Conservation (phyloP, 2,329 filamentous ascomycete genomes). For the Penicillium sp. region DNA sequence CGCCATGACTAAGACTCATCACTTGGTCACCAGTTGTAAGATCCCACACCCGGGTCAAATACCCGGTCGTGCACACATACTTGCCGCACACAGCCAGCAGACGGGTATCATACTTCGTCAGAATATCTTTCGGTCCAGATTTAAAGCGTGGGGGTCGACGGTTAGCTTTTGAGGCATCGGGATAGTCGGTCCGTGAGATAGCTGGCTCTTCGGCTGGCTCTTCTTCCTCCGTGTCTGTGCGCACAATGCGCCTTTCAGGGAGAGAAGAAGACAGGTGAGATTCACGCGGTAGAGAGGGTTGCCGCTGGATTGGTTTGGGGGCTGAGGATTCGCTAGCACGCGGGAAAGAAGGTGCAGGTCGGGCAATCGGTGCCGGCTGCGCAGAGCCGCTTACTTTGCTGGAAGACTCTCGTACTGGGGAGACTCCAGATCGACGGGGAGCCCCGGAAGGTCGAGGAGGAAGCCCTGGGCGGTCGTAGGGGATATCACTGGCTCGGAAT, state of each 20-base stretch:
- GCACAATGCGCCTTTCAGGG: slow-evolving; percentile 25
- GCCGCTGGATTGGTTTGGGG: slow-evolving; percentile 22
- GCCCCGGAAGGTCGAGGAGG: slow-evolving; percentile 41
- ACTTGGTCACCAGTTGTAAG: slow-evolving; percentile 75
- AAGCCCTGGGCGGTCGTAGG: slow-evolving; percentile 50
- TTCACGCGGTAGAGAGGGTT: slow-evolving; percentile 33
- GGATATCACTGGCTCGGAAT: slow-evolving; percentile 28
- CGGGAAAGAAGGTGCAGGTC: slow-evolving; percentile 15
- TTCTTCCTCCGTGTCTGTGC: slow-evolving; percentile 52
- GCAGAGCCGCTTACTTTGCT: slow-evolving; percentile 11
- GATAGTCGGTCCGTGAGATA: slow-evolving; percentile 64
- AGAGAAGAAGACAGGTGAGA: slow-evolving; percentile 18
- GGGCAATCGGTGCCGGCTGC: slow-evolving; percentile 13
- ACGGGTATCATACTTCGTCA: slow-evolving; percentile 81
- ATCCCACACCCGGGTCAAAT: slow-evolving; percentile 85
- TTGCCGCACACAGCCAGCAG: slow-evolving; percentile 86
- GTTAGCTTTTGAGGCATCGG: slow-evolving; percentile 81
- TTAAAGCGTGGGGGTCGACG: slow-evolving; percentile 75
- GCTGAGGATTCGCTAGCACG: slow-evolving; percentile 19
- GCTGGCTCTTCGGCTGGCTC: slow-evolving; percentile 51
- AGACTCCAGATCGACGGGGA: slow-evolving; percentile 21
- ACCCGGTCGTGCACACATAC: slow-evolving; percentile 80
- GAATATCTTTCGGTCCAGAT: slow-evolving; percentile 70
- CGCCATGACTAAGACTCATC: slow-evolving; percentile 77
- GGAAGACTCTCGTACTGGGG: slow-evolving; percentile 22